Percentiles rank a stretch among this genome's conserved stretches.
These are phyloP conservation scores for Drechslerella dactyloides DNA, from an alignment of 2,329 filamentous ascomycete genomes.

Conservation along the genomic window DNA sequence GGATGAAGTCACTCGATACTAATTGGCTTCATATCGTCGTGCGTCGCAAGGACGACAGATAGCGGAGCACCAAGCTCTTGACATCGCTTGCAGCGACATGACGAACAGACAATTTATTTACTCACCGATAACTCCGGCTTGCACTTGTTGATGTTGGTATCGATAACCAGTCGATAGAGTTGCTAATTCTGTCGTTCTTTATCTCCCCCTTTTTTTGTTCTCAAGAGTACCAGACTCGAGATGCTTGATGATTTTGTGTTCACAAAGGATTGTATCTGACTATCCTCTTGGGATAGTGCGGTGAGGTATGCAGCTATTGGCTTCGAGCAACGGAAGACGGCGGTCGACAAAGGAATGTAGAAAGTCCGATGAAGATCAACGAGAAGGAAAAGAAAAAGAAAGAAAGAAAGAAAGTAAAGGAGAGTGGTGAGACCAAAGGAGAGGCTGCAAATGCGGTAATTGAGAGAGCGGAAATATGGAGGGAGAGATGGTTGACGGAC, in stretches of 20 bases:
- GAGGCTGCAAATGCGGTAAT: slow-evolving; percentile 22
- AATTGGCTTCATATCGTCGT: not conserved
- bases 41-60: not conserved
- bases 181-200: slow-evolving; percentile 11
- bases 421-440: slow-evolving; percentile 35
- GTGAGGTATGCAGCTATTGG: not conserved
- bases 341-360: slow-evolving; percentile 39
- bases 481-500: not conserved
- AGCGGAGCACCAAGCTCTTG: not conserved
- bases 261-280: slow-evolving; percentile 34
- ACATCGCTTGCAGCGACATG: not conserved
- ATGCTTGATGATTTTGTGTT: slow-evolving; percentile 9
- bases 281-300: slow-evolving; percentile 47
- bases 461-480: slow-evolving; percentile 16
- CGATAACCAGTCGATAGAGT: slow-evolving; percentile 20
- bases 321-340: slow-evolving; percentile 24
- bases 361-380: slow-evolving; percentile 6
- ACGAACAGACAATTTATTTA: not conserved
- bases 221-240: slow-evolving; percentile 49
- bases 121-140: not conserved
- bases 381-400: not conserved
- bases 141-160: slow-evolving; percentile 1
- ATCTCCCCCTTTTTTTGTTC: slow-evolving; percentile 18
- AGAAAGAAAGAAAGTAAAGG: slow-evolving; percentile 34
- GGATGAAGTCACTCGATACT: not conserved